Evolutionary conservation across 2,329 filamentous ascomycete genomes (phyloP).

Genomic region (Cordyceps javanica): DNA sequence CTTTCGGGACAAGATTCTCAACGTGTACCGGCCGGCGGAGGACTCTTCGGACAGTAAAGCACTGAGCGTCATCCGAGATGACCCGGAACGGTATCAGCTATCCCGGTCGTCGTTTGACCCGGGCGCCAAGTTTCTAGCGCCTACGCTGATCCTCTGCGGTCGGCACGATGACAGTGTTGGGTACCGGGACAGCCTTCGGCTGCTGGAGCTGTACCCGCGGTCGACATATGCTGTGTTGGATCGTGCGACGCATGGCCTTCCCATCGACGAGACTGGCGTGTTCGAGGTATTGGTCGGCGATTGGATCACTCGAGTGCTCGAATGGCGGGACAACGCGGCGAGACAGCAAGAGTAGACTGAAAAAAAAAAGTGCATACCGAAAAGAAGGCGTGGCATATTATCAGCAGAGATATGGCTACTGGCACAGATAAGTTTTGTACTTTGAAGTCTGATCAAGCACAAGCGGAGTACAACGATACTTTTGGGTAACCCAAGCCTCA

Average conservation of each 20-base stretch:
- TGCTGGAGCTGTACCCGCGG: constrained; percentile 13
- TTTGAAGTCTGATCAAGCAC: no score
- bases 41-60: background rate
- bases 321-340: no score
- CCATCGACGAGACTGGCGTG: constrained; percentile 13
- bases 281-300: constrained; percentile 14
- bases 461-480: no score
- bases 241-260: constrained; percentile 13
- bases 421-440: no score
- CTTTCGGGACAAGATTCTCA: constrained; percentile 8
- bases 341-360: no score
- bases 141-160: constrained; percentile 13
- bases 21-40: constrained; percentile 5
- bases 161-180: constrained; percentile 13
- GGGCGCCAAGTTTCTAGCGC: constrained; percentile 7
- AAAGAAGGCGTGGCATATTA: no score
- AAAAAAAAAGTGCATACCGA: no score
- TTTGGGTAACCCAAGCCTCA: no score
- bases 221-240: constrained; percentile 13
- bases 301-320: constrained; percentile 12
- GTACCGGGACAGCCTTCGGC: constrained; percentile 13
- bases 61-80: constrained; percentile 7
- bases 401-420: no score
- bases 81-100: constrained; percentile 11
- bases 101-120: background rate